These are phyloP conservation scores for Lasiosphaeriaceae sp. DNA, from an alignment of 495 filamentous ascomycete species.

Conservation along the genomic window DNA sequence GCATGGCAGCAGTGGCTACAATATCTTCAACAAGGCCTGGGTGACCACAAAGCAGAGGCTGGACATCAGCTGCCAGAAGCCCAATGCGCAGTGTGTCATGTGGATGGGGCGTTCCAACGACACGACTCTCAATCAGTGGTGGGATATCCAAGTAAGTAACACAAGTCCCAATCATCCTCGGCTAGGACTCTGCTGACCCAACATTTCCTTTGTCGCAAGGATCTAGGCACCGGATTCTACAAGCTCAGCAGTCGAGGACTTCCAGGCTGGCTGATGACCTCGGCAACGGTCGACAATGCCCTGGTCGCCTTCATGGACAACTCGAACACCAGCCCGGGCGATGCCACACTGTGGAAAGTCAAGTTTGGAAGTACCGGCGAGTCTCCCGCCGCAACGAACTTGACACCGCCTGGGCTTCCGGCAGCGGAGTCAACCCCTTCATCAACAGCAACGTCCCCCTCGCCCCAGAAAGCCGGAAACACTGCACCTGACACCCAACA, in stretches of 20 bases:
- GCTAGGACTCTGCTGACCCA: background rate
- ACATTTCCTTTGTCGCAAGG: background rate
- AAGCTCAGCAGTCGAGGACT: background rate
- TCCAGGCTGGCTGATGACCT: background rate
- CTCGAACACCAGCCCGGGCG: background rate
- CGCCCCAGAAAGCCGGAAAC: background rate
- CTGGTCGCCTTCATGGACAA: background rate
- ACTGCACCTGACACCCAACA: background rate
- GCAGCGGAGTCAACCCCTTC: background rate
- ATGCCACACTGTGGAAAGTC: background rate
- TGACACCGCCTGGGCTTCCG: background rate
- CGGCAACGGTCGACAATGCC: background rate
- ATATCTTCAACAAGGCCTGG: background rate
- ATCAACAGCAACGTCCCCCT: background rate
- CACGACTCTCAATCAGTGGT: background rate
- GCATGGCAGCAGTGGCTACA: background rate
- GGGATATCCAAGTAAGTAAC: background rate
- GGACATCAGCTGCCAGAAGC: background rate
- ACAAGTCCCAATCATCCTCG: background rate
- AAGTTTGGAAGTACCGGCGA: background rate
- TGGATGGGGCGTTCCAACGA: background rate
- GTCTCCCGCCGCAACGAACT: background rate
- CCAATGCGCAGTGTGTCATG: background rate
- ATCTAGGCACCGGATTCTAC: background rate
- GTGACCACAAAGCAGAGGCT: background rate